Base-by-base conservation (phyloP, 805 yeast species). In the Cyberlindnera euphorbiiphila region DNA sequence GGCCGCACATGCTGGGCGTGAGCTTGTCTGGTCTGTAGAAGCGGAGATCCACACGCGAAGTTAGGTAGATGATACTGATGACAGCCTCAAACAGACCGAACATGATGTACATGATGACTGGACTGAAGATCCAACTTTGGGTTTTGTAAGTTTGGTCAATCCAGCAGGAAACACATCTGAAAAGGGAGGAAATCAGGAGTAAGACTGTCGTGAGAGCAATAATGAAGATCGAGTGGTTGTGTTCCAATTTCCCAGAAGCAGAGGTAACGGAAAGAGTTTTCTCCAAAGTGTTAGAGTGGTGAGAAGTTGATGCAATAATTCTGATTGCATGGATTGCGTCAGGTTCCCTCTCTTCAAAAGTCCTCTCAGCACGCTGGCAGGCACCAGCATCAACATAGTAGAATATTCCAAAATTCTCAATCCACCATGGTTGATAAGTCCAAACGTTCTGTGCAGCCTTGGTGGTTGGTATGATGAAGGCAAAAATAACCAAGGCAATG, bases 341-440 rank as follows among this genome's bases (percentile, higher is more conserved):
- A 9, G 72, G 72, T 51, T 71, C 74, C 51, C 75, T 56, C 37
- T 60, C 58, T 60, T 66, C 66, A 42, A 72, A 71, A 0, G 72
- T 56, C 27, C 59, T 64, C 45, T 64, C 74, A 11, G 79, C 81
- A 32, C 62, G 58, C 38, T 61, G 61, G 7, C 71, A 64, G 2
- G 86, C 76, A 36, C 68, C 68, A 40, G 68, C 69, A 43, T 68
- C 66, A 11, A 79, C 81, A 60, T 68, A 83, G 59, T 83, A 84
- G 34, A 65, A 61, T 13, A 79, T 69, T 17, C 62, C 53, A 49
- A 82, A 81, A 5, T 76, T 69, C 56, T 78, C 78, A 51, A 84
- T 78, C 93, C 93, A 84, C 72, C 81, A 79, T 25, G 94, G 86
- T 54, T 78, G 85, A 56, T 76, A 82, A 33, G 73, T 76, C 49